Percentiles rank a stretch among this genome's conserved stretches.
Evolutionary conservation across 2,329 filamentous ascomycete genomes (phyloP).

Genomic region (Dothideomycetidae sp.): DNA sequence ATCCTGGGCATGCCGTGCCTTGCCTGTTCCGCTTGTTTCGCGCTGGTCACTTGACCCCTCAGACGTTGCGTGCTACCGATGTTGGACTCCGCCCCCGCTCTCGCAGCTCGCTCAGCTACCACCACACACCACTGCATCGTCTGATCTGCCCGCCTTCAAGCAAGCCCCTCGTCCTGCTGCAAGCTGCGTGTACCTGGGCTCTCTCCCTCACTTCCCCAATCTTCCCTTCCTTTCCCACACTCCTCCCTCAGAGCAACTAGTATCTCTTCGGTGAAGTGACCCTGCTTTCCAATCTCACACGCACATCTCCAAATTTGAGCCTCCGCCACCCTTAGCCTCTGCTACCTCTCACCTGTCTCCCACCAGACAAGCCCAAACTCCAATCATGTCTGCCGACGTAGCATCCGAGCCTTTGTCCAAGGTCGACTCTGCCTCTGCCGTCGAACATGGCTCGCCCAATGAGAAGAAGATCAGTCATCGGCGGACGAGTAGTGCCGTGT

Average conservation of each 20-base stretch:
- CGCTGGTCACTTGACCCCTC: constrained; percentile 7
- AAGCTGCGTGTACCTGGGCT: constrained; percentile 6
- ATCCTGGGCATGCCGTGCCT: constrained; percentile 5
- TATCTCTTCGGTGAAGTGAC: constrained; percentile 3
- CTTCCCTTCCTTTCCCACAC: constrained; percentile 8
- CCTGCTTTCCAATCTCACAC: constrained; percentile 1
- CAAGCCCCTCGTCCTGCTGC: background rate
- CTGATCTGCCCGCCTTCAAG: background rate
- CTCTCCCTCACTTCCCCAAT: constrained; percentile 5
- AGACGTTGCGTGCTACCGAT: constrained; percentile 6
- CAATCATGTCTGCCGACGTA: constrained; percentile 40
- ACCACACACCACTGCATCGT: constrained; percentile 7
- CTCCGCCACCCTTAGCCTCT: background rate
- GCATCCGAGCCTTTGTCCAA: constrained; percentile 51
- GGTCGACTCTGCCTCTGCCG: constrained; percentile 72
- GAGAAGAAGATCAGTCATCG: constrained; percentile 51
- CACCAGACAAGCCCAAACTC: constrained; percentile 11
- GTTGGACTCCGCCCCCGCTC: constrained; percentile 6
- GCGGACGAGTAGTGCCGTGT: constrained; percentile 56
- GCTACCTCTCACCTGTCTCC: constrained; percentile 4
- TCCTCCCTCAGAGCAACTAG: constrained; percentile 2
- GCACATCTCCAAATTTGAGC: background rate
- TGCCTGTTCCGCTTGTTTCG: constrained; percentile 2
- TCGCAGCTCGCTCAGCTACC: constrained; percentile 1
- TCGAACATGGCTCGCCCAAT: constrained; percentile 54